Conservation (phyloP, 805 yeast genomes). For the Wickerhamiella kazuoi region DNA sequence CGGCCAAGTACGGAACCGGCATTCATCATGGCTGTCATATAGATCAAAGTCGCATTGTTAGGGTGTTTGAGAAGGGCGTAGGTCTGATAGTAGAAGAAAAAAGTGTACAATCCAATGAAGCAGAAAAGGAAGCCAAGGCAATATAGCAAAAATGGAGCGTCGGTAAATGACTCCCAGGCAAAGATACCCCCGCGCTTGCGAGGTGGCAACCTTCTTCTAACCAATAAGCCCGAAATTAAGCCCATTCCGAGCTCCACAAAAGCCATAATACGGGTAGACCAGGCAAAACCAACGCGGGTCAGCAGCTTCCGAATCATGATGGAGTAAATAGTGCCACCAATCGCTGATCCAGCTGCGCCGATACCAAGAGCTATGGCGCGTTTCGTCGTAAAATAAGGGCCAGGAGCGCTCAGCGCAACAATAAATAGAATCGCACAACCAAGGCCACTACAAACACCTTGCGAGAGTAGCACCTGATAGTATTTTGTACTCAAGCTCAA, state of each 20-base stretch:
- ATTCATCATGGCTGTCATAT: slow-evolving; percentile 9
- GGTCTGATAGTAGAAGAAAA: not conserved
- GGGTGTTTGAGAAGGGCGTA: not conserved
- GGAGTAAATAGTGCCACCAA: slow-evolving; percentile 36
- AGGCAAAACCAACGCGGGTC: slow-evolving; percentile 29
- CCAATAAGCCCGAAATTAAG: slow-evolving; percentile 11
- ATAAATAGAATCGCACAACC: slow-evolving; percentile 30
- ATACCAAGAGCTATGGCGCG: slow-evolving; percentile 34
- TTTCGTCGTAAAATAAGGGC: slow-evolving; percentile 32
- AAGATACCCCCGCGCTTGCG: slow-evolving; percentile 13
- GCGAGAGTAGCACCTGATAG: slow-evolving; percentile 37
- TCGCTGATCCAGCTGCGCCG: slow-evolving; percentile 30
- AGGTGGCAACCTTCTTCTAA: slow-evolving; percentile 18
- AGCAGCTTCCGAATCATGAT: slow-evolving; percentile 27
- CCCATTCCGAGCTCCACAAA: slow-evolving; percentile 24
- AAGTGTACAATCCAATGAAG: not conserved
- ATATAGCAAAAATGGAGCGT: slow-evolving; percentile 13
- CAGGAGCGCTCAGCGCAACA: slow-evolving; percentile 28
- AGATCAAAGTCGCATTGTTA: too few relatives aligned
- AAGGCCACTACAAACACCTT: slow-evolving; percentile 33
- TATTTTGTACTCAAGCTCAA: slow-evolving; percentile 29
- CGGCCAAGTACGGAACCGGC: slow-evolving; percentile 37
- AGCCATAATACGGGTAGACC: slow-evolving; percentile 35
- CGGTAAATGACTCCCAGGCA: slow-evolving; percentile 15
- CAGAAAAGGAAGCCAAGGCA: not conserved